Conservation (phyloP, 2,329 filamentous ascomycete genomes). For the Botrytis deweyae region DNA sequence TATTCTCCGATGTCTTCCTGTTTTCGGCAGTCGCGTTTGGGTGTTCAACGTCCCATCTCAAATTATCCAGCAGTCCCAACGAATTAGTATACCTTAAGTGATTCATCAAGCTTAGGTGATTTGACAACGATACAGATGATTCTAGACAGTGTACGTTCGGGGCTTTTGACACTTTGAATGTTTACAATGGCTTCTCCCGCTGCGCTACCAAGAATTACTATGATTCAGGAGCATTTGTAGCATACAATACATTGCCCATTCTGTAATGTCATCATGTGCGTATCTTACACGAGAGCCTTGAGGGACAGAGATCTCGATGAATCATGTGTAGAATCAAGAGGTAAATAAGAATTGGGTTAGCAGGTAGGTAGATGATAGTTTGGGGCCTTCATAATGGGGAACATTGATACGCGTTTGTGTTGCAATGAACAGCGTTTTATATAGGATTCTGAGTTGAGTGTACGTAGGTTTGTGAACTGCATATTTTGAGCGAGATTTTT, state of each 20-base stretch:
- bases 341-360: background rate
- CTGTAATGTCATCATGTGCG: background rate
- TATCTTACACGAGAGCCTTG: background rate
- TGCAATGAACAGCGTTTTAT: too few species aligned
- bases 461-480: background rate
- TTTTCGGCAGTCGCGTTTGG: constrained; percentile 36
- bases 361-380: background rate
- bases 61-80: constrained; percentile 39
- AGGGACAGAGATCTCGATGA: background rate
- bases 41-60: constrained; percentile 34
- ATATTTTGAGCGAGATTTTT: background rate
- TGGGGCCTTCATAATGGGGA: background rate
- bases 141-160: constrained; percentile 31
- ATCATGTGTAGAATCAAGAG: rapidly evolving
- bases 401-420: background rate
- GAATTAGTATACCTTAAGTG: constrained; percentile 25
- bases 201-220: too few species aligned
- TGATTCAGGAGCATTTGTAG: background rate
- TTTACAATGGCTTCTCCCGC: background rate
- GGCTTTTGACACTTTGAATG: constrained; percentile 22
- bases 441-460: background rate
- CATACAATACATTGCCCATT: background rate
- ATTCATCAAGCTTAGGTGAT: background rate
- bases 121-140: constrained; percentile 21
- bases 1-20: background rate